Conservation (phyloP, 2,329 filamentous ascomycete genomes). For the Orbilia javanica region DNA sequence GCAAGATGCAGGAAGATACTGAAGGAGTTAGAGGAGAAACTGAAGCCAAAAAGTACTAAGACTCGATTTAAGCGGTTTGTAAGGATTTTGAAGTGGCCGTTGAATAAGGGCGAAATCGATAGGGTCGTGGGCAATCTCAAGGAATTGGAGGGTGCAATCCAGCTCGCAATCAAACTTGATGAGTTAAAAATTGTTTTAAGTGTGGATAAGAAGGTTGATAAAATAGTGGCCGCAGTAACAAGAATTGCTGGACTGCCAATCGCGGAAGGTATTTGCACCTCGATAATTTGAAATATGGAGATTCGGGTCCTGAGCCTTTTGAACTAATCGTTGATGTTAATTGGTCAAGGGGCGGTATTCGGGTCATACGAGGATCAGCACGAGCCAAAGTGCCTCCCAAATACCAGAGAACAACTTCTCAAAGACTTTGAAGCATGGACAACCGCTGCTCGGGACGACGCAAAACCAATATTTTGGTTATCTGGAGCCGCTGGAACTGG, state of each 20-base stretch:
- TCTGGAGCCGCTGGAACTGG: constrained; percentile 65
- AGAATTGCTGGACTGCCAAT: not conserved
- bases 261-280: not conserved
- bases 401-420: constrained; percentile 61
- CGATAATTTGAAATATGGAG: no score
- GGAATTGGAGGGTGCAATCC: not conserved
- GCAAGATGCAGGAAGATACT: not conserved
- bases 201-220: not conserved
- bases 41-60: not conserved
- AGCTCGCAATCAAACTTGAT: not conserved
- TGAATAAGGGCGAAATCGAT: constrained; percentile 16
- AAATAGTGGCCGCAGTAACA: not conserved
- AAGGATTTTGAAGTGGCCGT: not conserved
- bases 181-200: not conserved
- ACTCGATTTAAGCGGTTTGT: not conserved
- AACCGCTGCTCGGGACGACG: not conserved
- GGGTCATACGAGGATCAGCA: constrained; percentile 59
- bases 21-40: not conserved
- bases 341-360: constrained; percentile 20
- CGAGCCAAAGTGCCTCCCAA: constrained; percentile 59
- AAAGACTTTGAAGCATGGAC: constrained; percentile 51
- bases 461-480: constrained; percentile 63
- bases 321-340: no score
- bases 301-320: no score
- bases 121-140: not conserved